Evolutionary conservation across 1,139 yeast genomes (phyloP).

Genomic region (Nakaseomyces kungkrabaensis): DNA sequence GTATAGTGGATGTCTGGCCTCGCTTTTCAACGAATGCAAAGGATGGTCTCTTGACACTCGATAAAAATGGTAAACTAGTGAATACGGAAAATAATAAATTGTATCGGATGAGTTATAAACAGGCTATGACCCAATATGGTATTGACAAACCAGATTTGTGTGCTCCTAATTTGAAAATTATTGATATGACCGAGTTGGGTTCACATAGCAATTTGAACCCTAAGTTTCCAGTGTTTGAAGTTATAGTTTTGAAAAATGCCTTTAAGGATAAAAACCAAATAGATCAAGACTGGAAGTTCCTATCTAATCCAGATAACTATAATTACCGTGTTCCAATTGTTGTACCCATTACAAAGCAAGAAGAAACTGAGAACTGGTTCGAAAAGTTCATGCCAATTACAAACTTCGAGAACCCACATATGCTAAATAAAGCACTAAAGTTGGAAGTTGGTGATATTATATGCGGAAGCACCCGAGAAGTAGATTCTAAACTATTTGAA

Average conservation of each 20-base stretch:
- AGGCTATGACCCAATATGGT: conserved; percentile 69
- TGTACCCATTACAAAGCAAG: conserved; percentile 36
- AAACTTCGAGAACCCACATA: conserved; percentile 28
- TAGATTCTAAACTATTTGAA: conserved; percentile 49
- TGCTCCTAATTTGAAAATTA: conserved; percentile 42
- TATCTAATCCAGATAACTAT: conserved; percentile 41
- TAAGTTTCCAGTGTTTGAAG: conserved; percentile 55
- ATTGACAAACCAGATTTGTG: conserved; percentile 93
- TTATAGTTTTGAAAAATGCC: conserved; percentile 49
- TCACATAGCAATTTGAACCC: conserved; percentile 31
- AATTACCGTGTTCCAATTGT: conserved; percentile 52
- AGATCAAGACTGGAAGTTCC: conserved; percentile 31
- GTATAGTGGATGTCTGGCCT: conserved; percentile 50
- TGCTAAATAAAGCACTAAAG: conserved; percentile 31
- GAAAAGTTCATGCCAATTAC: conserved; percentile 30
- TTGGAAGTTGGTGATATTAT: conserved; percentile 61
- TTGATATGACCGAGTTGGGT: conserved; percentile 33
- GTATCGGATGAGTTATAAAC: conserved; percentile 42
- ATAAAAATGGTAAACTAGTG: conserved; percentile 16
- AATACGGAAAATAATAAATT: conserved; percentile 5
- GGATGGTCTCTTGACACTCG: conserved; percentile 19
- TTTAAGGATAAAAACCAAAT: conserved; percentile 31
- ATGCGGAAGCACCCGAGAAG: conserved; percentile 63
- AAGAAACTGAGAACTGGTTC: conserved; percentile 38
- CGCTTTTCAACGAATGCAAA: conserved; percentile 17